Evolutionary conservation across 2,329 filamentous ascomycete genomes (phyloP).

Genomic region (Penicillium hordei): DNA sequence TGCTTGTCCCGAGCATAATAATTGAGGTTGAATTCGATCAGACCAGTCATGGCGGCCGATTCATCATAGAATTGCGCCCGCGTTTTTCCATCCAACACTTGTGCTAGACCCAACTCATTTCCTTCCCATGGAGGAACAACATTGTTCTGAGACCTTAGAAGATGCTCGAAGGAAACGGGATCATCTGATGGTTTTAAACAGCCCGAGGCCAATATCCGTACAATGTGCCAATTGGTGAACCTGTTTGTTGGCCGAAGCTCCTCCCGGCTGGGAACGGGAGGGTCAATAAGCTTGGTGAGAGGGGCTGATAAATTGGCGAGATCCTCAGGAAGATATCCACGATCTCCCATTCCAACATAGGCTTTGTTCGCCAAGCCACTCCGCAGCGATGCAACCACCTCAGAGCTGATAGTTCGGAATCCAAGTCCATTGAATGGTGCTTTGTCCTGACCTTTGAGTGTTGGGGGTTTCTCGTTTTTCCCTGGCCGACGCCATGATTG

Average conservation of each 20-base stretch:
- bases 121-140: slow-evolving; percentile 36
- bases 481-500: slow-evolving; percentile 39
- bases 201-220: slow-evolving; percentile 54
- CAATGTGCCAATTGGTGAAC: slow-evolving; percentile 41
- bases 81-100: slow-evolving; percentile 24
- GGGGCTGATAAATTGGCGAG: slow-evolving; percentile 23
- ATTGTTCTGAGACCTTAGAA: slow-evolving; percentile 34
- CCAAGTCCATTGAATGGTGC: slow-evolving; percentile 44
- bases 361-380: slow-evolving; percentile 52
- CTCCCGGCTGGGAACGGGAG: slow-evolving; percentile 18
- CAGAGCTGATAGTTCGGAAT: slow-evolving; percentile 55
- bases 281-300: slow-evolving; percentile 25
- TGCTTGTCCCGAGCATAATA: slow-evolving; percentile 26
- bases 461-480: slow-evolving; percentile 14
- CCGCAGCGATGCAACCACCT: slow-evolving; percentile 57
- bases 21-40: slow-evolving; percentile 36
- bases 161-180: slow-evolving; percentile 46
- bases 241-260: slow-evolving; percentile 31
- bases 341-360: slow-evolving; percentile 41
- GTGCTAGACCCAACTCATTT: slow-evolving; percentile 17
- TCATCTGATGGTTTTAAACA: slow-evolving; percentile 47
- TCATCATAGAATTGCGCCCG: slow-evolving; percentile 35
- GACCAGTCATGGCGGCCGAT: slow-evolving; percentile 33
- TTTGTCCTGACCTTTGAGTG: slow-evolving; percentile 17
- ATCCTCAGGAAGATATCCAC: slow-evolving; percentile 34